Percentiles rank a stretch among this genome's conserved stretches.
Evolutionary conservation across 192 early-diverging fungal genomes (phyloP).

Genomic region (Spizellomyces punctatus): DNA sequence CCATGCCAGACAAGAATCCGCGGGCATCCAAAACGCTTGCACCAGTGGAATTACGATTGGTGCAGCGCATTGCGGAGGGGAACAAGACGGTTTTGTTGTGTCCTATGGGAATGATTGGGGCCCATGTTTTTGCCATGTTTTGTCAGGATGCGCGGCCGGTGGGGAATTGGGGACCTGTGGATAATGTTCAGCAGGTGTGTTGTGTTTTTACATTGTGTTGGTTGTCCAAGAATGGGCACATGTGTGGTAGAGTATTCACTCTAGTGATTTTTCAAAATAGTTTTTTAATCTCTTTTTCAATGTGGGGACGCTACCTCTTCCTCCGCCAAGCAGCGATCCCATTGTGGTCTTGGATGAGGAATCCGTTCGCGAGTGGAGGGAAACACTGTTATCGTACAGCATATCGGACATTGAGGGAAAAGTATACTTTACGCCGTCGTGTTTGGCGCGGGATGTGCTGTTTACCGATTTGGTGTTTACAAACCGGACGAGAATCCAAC

Average conservation of each 20-base stretch:
- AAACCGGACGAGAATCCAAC: neutral
- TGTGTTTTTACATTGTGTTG: neutral
- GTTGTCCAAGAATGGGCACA: no score
- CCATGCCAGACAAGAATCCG: neutral
- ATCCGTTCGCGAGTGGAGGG: neutral
- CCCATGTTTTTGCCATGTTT: neutral
- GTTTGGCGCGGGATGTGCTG: neutral
- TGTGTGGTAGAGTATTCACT: no score
- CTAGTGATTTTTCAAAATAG: neutral
- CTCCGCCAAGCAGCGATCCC: no score
- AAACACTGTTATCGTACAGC: neutral
- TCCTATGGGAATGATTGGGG: neutral
- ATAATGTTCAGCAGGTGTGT: neutral
- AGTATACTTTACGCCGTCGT: neutral
- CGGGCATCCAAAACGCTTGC: neutral
- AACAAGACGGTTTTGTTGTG: neutral
- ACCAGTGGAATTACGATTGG: neutral
- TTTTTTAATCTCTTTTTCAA: neutral
- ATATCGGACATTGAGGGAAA: neutral
- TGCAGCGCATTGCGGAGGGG: neutral
- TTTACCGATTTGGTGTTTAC: neutral
- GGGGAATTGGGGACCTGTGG: neutral
- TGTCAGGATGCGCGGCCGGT: neutral
- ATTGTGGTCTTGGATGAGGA: no score
- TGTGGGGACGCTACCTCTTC: neutral